Evolutionary conservation across 2,329 filamentous ascomycete species (phyloP).

Genomic region (Neoascochyta sp.): DNA sequence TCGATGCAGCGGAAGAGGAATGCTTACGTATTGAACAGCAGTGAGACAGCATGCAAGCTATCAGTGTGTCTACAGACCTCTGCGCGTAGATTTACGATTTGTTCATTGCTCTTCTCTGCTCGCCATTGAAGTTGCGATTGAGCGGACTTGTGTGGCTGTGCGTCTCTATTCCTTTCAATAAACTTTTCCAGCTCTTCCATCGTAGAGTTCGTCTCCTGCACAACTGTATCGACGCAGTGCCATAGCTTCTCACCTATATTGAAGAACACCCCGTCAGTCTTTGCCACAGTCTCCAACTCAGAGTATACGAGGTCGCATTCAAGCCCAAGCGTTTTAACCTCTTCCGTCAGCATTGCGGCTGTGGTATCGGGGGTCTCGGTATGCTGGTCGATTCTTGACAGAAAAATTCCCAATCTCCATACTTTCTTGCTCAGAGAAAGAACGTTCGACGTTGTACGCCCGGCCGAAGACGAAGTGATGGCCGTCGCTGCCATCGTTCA

Average conservation of each 20-base stretch:
- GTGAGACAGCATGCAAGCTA: conserved; percentile 10
- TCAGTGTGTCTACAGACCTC: conserved; percentile 14
- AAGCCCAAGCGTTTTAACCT: conserved; percentile 16
- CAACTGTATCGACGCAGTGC: conserved; percentile 11
- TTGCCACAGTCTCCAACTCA: conserved; percentile 11
- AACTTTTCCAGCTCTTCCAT: conserved; percentile 13
- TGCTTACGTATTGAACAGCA: conserved; percentile 16
- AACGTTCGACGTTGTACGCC: conserved; percentile 8
- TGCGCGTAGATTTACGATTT: conserved; percentile 4
- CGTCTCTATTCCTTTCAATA: conserved; percentile 5
- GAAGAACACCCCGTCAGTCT: conserved; percentile 4
- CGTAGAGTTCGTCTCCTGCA: conserved; percentile 11
- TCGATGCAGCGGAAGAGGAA: neutral
- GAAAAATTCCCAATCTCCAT: conserved; percentile 14
- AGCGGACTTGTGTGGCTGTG: conserved; percentile 6
- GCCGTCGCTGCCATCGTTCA: conserved; percentile 5
- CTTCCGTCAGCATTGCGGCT: conserved; percentile 8
- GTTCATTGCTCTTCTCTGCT: conserved; percentile 4
- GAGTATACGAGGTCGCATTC: conserved; percentile 20
- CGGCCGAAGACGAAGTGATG: conserved; percentile 3
- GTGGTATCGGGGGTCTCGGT: conserved; percentile 6
- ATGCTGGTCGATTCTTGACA: conserved; percentile 13
- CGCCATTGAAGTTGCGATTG: conserved; percentile 8
- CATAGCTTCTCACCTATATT: conserved; percentile 11
- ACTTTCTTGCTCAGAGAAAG: conserved; percentile 14